Conservation (phyloP, 225 moss, liverwort and hornwort genomes). For the Pseudisothecium myosuroides region DNA sequence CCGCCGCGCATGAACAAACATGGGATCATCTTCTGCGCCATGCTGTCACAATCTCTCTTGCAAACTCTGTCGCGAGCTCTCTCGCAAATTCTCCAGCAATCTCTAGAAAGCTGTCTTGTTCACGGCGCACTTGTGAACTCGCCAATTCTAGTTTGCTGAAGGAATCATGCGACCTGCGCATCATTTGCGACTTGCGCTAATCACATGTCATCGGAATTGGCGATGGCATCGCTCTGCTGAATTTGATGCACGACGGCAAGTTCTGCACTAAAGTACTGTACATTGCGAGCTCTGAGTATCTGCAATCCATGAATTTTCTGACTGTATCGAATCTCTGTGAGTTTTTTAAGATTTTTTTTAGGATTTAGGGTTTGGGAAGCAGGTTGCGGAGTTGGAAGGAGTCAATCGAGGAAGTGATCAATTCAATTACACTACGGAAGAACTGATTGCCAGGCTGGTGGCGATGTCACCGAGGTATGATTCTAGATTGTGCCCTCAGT, state of each 20-base stretch:
- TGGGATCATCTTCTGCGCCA: constrained; percentile 33
- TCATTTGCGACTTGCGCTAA: not conserved
- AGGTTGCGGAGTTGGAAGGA: not conserved
- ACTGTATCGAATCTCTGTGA: not conserved
- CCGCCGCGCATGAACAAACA: constrained; percentile 57
- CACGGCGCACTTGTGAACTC: not conserved
- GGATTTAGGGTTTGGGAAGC: not conserved
- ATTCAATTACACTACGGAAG: not conserved
- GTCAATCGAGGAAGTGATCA: not conserved
- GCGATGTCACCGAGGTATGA: not conserved
- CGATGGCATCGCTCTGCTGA: not conserved
- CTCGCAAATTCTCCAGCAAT: not conserved
- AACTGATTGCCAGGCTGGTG: not conserved
- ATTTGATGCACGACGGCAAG: no score
- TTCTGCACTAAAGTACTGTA: not conserved
- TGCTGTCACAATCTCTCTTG: not conserved
- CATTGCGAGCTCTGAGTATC: not conserved
- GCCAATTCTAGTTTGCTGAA: not conserved
- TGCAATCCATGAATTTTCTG: not conserved
- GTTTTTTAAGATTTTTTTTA: no score
- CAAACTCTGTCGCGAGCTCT: not conserved
- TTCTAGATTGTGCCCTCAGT: not conserved
- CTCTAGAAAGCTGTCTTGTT: not conserved
- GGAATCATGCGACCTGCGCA: not conserved
- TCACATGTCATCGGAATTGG: not conserved